Evolutionary conservation across 441 rosid genomes (phyloP).

Genomic region (Dalechampia spathulata): DNA sequence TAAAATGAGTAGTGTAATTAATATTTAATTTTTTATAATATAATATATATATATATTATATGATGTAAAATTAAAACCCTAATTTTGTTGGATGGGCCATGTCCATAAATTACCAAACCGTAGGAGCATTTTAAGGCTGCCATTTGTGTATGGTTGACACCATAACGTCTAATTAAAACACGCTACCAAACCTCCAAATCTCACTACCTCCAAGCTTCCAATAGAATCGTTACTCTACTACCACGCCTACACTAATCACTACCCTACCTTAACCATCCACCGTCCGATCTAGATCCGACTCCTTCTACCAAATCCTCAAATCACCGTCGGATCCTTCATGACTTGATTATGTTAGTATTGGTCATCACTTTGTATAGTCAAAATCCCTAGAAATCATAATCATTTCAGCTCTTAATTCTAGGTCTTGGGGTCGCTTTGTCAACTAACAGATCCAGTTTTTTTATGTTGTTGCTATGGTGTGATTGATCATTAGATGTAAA

Average conservation of each 20-base stretch:
- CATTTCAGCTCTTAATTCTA: constrained; percentile 1
- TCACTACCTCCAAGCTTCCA: neutral
- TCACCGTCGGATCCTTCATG: too few relatives aligned
- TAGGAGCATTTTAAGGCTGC: too few relatives aligned
- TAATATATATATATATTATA: too few relatives aligned
- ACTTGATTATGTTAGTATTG: neutral
- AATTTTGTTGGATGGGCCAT: too few relatives aligned
- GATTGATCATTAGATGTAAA: constrained; percentile 11
- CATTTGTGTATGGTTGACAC: too few relatives aligned
- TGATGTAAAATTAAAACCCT: too few relatives aligned
- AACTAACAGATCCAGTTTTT: constrained; percentile 22
- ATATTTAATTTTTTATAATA: too few relatives aligned
- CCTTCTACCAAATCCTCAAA: too few relatives aligned
- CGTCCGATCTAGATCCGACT: too few relatives aligned
- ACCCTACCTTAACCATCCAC: too few relatives aligned
- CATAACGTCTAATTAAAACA: neutral
- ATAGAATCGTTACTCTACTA: neutral
- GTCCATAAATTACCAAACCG: too few relatives aligned
- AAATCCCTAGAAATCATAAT: constrained; percentile 4
- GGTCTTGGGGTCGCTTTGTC: constrained; percentile 11
- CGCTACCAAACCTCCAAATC: neutral
- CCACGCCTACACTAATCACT: neutral
- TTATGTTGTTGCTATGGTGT: constrained; percentile 8
- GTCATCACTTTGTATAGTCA: neutral
- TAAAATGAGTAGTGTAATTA: too few relatives aligned